Evolutionary conservation across 2,329 filamentous ascomycete species (phyloP), one percentile per base, ranked within the genome.

Genomic region (Corynespora cassiicola): DNA sequence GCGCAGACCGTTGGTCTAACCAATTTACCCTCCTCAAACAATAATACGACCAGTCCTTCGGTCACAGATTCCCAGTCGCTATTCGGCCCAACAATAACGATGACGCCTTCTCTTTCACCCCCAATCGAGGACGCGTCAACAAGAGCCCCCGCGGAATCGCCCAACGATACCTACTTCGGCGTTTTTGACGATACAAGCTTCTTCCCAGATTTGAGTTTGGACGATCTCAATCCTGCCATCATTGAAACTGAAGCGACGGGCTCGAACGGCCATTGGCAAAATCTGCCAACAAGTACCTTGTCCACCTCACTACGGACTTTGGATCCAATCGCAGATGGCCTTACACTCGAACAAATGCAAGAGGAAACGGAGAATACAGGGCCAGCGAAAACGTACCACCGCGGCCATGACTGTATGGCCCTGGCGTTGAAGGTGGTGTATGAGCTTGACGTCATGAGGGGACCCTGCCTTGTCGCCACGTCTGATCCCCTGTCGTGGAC

Each of bases 391-490:
- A 12, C 10, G 3, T 11, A 15, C 7, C 31, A 25, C 15, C 31
- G 21, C 14, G 21, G 31, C 8, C 31, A 33, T 23, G 31, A 33
- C 12, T 33, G 31, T 15, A 33, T 33, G 31, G 31, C 31, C n/a
- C 20, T 33, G 15, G 31, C 31, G 3, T 15, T 33, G n/a, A 20
- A 33, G 7, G 31, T 33, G 20, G 31, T 25, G 12, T 15, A 33
- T 24, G 20, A 16, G 15, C 25, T 33, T 20, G 25, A 22, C 9
- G 14, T 33, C 20, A 33, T 24, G 31, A 20, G 31, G 14, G 31
- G 25, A 15, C 31, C 31, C 17, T 33, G 31, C 20, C 10, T 15
- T 12, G 18, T 17, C 17, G 31, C 31, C 14, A 33, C 31, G 8
- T 33, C 20, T 5, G 21, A 33, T 19, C 31, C 31, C 1, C 23